Conservation (phyloP, 768 basidiomycete genomes). For the Agaricus subrufescens region DNA sequence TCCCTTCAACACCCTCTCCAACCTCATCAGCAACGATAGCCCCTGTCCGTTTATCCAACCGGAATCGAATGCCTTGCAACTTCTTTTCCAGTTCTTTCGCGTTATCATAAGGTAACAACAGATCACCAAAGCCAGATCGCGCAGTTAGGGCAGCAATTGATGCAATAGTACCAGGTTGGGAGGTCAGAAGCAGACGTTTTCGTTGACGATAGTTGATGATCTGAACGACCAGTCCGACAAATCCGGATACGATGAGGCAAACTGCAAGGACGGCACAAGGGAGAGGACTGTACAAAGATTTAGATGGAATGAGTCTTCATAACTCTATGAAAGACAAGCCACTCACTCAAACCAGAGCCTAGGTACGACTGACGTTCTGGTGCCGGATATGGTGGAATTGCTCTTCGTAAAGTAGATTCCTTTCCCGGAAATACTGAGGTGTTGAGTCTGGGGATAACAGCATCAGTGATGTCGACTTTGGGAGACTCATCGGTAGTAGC, state of each 20-base stretch:
- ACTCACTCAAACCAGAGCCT: constrained; percentile 60
- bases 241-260: constrained; percentile 43
- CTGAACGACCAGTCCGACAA: constrained; percentile 44
- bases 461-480: not conserved
- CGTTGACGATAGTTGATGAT: constrained; percentile 42
- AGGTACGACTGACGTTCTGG: constrained; percentile 35
- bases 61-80: constrained; percentile 46
- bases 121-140: constrained; percentile 57
- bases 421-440: constrained; percentile 54
- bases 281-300: constrained; percentile 34
- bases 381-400: constrained; percentile 33
- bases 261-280: constrained; percentile 46
- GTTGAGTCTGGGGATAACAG: constrained; percentile 34
- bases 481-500: constrained; percentile 15
- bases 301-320: not conserved
- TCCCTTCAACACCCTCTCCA: constrained; percentile 18
- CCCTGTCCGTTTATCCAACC: constrained; percentile 53
- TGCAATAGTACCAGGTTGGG: constrained; percentile 59
- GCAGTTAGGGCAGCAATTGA: constrained; percentile 50
- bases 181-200: constrained; percentile 43
- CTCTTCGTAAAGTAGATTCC: constrained; percentile 51
- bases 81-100: constrained; percentile 39
- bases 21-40: constrained; percentile 57
- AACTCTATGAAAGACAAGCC: not conserved
- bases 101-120: constrained; percentile 57